Percentiles rank a stretch among this genome's conserved stretches.
These are phyloP conservation scores for Populus trichocarpa DNA, from an alignment of 441 rosid genomes.

Conservation along the genomic window DNA sequence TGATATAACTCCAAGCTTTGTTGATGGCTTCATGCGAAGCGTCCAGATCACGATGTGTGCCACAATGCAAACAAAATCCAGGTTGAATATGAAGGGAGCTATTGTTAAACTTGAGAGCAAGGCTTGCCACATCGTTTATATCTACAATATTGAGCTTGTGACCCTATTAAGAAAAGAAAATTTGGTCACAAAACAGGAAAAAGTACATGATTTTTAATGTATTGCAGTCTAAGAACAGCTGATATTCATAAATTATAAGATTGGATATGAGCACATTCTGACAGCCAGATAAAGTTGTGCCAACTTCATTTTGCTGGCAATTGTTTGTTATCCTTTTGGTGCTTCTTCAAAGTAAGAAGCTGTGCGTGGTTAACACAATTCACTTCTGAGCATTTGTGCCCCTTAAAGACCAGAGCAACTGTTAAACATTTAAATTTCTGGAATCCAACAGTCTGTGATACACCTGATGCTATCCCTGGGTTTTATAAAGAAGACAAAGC, in stretches of 20 bases:
- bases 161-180: slow-evolving; percentile 27
- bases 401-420: background rate
- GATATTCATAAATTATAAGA: background rate
- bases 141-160: slow-evolving; percentile 26
- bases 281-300: background rate
- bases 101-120: slow-evolving; percentile 24
- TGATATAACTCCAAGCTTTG: slow-evolving; percentile 50
- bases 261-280: background rate
- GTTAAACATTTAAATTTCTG: background rate
- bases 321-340: background rate
- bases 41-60: slow-evolving; percentile 41
- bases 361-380: background rate
- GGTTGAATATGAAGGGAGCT: slow-evolving; percentile 29
- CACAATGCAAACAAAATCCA: slow-evolving; percentile 65
- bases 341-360: background rate
- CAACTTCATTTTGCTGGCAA: background rate
- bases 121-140: slow-evolving; percentile 31
- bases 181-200: background rate
- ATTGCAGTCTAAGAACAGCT: background rate
- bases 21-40: slow-evolving; percentile 37
- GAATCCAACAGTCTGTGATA: slow-evolving; percentile 8
- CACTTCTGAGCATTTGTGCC: background rate
- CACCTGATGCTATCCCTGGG: background rate
- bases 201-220: background rate
- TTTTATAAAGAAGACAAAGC: slow-evolving; percentile 12